A percentile compares a stretch with the other conserved stretches of the same genome.
These are phyloP conservation scores for Mycena sanguinolenta DNA, from an alignment of 768 basidiomycete species.

Conservation along the genomic window DNA sequence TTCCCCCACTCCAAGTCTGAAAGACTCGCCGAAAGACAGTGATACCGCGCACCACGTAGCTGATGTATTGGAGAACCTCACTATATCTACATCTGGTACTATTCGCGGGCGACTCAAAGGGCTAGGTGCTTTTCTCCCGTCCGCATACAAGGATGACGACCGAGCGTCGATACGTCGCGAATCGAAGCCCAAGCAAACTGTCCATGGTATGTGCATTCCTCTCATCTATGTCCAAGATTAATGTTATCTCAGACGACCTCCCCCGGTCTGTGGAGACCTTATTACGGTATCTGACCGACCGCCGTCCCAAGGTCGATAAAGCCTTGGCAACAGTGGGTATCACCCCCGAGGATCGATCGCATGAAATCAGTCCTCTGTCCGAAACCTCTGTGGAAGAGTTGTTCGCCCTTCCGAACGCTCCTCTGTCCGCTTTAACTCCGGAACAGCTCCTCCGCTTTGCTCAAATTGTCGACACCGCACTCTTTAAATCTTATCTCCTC, in stretches of 20 bases:
- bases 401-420: slow-evolving; percentile 81
- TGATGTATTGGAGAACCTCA: slow-evolving; percentile 50
- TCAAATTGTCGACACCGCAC: slow-evolving; percentile 94
- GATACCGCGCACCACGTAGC: slow-evolving; percentile 44
- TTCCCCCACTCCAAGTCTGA: slow-evolving; percentile 42
- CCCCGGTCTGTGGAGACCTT: slow-evolving; percentile 88
- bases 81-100: slow-evolving; percentile 54
- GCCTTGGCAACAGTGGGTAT: slow-evolving; percentile 80
- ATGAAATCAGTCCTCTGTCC: slow-evolving; percentile 77
- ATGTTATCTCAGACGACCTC: slow-evolving; percentile 61
- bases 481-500: slow-evolving; percentile 93
- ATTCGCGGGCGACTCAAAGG: slow-evolving; percentile 67
- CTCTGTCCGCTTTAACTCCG: slow-evolving; percentile 79
- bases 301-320: slow-evolving; percentile 86
- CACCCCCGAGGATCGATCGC: slow-evolving; percentile 75
- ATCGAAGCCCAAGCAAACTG: slow-evolving; percentile 45
- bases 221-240: slow-evolving; percentile 2
- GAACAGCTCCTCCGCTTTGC: slow-evolving; percentile 90
- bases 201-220: slow-evolving; percentile 47
- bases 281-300: slow-evolving; percentile 88
- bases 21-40: slow-evolving; percentile 43
- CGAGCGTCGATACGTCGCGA: slow-evolving; percentile 61
- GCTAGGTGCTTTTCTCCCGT: slow-evolving; percentile 65
- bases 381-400: slow-evolving; percentile 82
- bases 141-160: slow-evolving; percentile 72